Percentiles rank a stretch among this genome's conserved stretches.
phyloP scores from a whole-genome alignment of 2,329 filamentous ascomycete genomes.

The Hymenoscyphus occultus region DNA sequence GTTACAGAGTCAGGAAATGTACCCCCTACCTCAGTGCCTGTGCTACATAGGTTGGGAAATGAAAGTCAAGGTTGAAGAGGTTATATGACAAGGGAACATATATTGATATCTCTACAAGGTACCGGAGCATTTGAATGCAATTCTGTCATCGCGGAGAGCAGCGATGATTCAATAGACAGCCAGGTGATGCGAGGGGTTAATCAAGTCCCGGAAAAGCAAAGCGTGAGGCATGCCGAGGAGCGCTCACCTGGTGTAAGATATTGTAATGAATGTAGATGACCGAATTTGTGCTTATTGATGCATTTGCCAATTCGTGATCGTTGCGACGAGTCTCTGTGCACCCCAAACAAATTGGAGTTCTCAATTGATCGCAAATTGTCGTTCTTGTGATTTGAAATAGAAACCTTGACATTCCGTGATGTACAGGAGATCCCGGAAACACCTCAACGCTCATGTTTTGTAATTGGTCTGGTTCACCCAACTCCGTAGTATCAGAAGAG shows the following conservation, averaged over 20 bases:
- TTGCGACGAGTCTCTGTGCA: not conserved
- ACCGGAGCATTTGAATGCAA: not conserved
- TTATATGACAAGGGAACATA: not conserved
- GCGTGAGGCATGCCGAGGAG: not conserved
- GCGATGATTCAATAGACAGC: not conserved
- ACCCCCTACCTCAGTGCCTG: conserved; percentile 80
- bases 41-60: conserved; percentile 60
- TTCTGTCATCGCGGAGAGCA: not conserved
- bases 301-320: not conserved
- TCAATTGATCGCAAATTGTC: no score
- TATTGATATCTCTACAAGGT: not conserved
- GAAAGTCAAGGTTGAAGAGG: conserved; percentile 31
- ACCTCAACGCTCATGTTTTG: not conserved
- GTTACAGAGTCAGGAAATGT: conserved; percentile 88
- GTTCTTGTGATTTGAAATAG: no score
- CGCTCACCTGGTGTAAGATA: conserved; percentile 3
- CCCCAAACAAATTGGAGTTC: no score
- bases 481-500: not conserved
- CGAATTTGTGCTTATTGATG: not conserved
- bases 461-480: not conserved
- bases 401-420: no score
- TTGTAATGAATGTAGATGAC: not conserved
- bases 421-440: no score
- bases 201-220: not conserved
- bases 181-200: not conserved